phyloP scores from a whole-genome alignment of 2,329 filamentous ascomycete genomes.

The Leptodontidium sp. region DNA sequence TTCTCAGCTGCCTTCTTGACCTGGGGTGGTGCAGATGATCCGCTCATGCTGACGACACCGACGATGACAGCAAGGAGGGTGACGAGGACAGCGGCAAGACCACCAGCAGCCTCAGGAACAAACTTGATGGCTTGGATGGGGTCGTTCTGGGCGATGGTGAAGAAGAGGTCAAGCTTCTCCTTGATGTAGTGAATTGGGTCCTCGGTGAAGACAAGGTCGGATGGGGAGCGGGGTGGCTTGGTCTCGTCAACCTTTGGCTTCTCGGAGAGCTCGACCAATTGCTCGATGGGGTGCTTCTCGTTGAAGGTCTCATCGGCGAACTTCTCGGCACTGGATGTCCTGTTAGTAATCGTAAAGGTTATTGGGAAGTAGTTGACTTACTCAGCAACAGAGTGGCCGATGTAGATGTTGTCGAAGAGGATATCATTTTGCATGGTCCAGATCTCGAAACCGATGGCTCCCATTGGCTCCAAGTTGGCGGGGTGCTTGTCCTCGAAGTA shows the following conservation, averaged over 20 bases:
- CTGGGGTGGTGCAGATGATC: slow-evolving; percentile 73
- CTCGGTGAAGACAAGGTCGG: slow-evolving; percentile 86
- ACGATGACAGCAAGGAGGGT: slow-evolving; percentile 76
- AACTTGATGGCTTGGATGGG: slow-evolving; percentile 85
- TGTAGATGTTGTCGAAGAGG: slow-evolving; percentile 99
- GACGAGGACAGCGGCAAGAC: slow-evolving; percentile 74
- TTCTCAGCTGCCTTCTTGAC: slow-evolving; percentile 75
- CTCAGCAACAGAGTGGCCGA: slow-evolving; percentile 94
- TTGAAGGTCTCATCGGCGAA: slow-evolving; percentile 90
- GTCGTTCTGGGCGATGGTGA: slow-evolving; percentile 80
- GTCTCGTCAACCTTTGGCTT: slow-evolving; percentile 75
- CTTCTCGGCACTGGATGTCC: slow-evolving; percentile 68
- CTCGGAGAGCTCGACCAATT: slow-evolving; percentile 77
- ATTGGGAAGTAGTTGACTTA: background rate
- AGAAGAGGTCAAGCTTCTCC: slow-evolving; percentile 93
- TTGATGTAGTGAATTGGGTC: slow-evolving; percentile 88
- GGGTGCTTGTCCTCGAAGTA: slow-evolving; percentile 98
- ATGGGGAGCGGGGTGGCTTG: slow-evolving; percentile 72
- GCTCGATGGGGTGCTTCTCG: slow-evolving; percentile 85
- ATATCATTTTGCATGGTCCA: slow-evolving; percentile 99
- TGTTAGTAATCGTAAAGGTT: background rate
- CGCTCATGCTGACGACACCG: slow-evolving; percentile 69
- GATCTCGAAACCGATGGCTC: slow-evolving; percentile 96
- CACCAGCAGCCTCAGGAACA: slow-evolving; percentile 90
- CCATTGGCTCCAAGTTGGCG: slow-evolving; percentile 97